Percentiles rank a stretch among this genome's conserved stretches.
phyloP scores from a whole-genome alignment of 1,284 basidiomycete genomes.

The Pulveroboletus sp. region DNA sequence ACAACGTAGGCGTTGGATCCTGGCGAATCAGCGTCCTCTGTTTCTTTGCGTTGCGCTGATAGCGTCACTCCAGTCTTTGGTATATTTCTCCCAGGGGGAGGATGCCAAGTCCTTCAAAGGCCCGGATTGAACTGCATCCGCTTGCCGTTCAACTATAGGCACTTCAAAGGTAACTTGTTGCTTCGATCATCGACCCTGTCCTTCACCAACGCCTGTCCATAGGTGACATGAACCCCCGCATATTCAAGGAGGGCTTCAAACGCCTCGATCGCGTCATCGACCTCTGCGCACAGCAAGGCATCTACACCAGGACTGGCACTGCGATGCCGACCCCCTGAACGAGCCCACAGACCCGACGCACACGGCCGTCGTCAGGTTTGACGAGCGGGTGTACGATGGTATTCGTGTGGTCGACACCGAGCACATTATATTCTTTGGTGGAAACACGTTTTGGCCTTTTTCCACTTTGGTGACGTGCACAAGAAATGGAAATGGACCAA shows the following conservation, averaged over 20 bases:
- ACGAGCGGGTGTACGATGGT: slow-evolving; percentile 62
- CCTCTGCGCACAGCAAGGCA: slow-evolving; percentile 57
- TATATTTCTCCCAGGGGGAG: slow-evolving; percentile 72
- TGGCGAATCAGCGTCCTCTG: background rate
- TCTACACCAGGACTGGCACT: slow-evolving; percentile 62
- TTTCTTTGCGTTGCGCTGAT: background rate
- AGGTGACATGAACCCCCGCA: slow-evolving; percentile 68
- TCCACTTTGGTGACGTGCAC: slow-evolving; percentile 61
- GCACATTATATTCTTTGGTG: slow-evolving; percentile 69
- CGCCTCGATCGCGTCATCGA: slow-evolving; percentile 62
- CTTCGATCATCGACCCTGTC: background rate
- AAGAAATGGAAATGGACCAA: slow-evolving; percentile 63
- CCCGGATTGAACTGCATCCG: slow-evolving; percentile 71
- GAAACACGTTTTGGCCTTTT: slow-evolving; percentile 80
- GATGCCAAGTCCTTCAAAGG: slow-evolving; percentile 71
- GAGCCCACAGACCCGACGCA: slow-evolving; percentile 69
- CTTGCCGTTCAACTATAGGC: slow-evolving; percentile 64
- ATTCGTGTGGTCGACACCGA: slow-evolving; percentile 65
- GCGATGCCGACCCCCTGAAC: slow-evolving; percentile 68
- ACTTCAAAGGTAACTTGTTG: slow-evolving; percentile 55
- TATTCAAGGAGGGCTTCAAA: slow-evolving; percentile 62
- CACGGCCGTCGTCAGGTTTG: slow-evolving; percentile 55
- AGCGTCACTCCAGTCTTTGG: slow-evolving; percentile 55
- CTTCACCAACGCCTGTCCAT: background rate
- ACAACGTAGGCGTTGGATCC: slow-evolving; percentile 53